Evolutionary conservation across 257 asterid genomes (phyloP), one percentile per base, ranked within the genome.

Genomic region (Striga asiatica): DNA sequence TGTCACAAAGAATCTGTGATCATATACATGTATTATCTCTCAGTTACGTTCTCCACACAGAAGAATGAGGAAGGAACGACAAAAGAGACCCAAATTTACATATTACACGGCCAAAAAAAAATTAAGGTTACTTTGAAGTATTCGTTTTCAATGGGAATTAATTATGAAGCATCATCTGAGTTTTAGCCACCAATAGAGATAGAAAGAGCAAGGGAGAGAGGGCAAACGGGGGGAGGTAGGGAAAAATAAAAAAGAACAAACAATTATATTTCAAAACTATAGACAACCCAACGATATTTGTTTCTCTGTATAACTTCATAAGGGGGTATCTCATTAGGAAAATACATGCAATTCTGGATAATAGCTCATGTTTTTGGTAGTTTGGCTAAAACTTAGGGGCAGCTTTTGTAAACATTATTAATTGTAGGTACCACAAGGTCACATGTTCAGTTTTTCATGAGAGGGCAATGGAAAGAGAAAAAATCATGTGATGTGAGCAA

Each of bases 1-100:
- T 69, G 72, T 87, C 87, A 28, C 81, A 78, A 31, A 81, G 74
- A 69, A 76, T 60, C 91, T 84, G 73, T 47, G 45, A 65, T 43
- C 28, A 57, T 9, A 35, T 6, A 16, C 20, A 29, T 12, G 56
- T 11, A 10, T n/a, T 29, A 54, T 16, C 34, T 34, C 25, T 28
- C 25, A 47, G 19, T 17, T 48, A 35, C 25, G 28, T 22, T n/a
- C n/a, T n/a, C n/a, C n/a, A n/a, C n/a, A n/a, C n/a, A n/a, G n/a
- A n/a, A n/a, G n/a, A n/a, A n/a, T n/a, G n/a, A n/a, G 20, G 51
- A 23, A 50, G 51, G 31, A 22, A 39, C 17, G 42, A 66, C 41
- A 54, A 22, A 57, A 32, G 8, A 23, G 37, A n/a, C n/a, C n/a
- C n/a, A n/a, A n/a, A n/a, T n/a, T n/a, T 38, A 13, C 3, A 19